Base-by-base conservation (phyloP, 1,284 basidiomycete species). In the Ceratobasidium sp. region DNA sequence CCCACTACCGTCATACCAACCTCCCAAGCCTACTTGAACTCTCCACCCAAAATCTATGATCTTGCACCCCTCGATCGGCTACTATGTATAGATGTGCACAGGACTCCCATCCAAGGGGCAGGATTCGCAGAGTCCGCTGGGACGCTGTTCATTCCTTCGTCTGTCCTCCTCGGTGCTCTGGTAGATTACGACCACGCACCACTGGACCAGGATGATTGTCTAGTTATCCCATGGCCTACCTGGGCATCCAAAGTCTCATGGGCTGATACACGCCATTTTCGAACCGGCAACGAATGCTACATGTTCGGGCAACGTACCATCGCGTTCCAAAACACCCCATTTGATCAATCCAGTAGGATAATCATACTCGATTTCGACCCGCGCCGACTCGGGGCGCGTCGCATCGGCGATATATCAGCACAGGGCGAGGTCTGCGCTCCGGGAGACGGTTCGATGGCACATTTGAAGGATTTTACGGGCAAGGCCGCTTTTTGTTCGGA, bases 341-440 rank as follows among this genome's bases (percentile, higher is more conserved):
- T 18, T 16, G 57, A 52, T 16, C 20, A 60, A 27, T 20, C 18
- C 4, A 70, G 54, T 18, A 50, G 23, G 30, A 74, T 74, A n/a
- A n/a, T 64, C 7, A 52, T 74, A 18, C 60, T 74, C 27, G 71
- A 74, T 54, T 74, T 74, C 20, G 60, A 74, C 30, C 59, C 41
- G n/a, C 46, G 30, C 4, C 27, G 71, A n/a, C 33, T 74, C 12
- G 41, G 38, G 18, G 38, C 54, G 38, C 20, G 54, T 23, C 38
- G 38, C 38, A 41, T 41, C 38, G 38, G 38, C 38, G 38, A 41
- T 10, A 41, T 41, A 41, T 5, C 38, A 41, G 10, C 38, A 41
- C 38, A 41, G 38, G 60, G 59, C 16, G 60, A 41, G 30, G 33
- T 74, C 20, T 64, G 48, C 23, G 12, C 44, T 23, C 59, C 59